phyloP scores from a whole-genome alignment of 805 yeast genomes.

The Vanderwaltozyma yarrowii region DNA sequence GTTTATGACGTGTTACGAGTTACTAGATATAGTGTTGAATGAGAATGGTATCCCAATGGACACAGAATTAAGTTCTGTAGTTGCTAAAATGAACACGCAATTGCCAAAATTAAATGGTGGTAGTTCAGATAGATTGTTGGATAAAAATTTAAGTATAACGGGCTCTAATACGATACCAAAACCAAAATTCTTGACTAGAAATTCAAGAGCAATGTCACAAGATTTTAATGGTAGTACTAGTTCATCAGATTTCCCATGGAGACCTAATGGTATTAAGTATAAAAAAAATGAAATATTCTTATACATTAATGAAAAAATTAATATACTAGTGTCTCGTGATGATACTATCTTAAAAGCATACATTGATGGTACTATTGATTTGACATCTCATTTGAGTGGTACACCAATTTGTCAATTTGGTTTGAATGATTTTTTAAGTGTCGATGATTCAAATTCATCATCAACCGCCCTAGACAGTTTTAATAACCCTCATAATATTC shows the following conservation, averaged over 20 bases:
- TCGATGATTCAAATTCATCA: slow-evolving; percentile 7
- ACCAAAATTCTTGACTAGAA: slow-evolving; percentile 15
- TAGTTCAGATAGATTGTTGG: background rate
- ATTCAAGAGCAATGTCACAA: slow-evolving; percentile 8
- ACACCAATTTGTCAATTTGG: slow-evolving; percentile 80
- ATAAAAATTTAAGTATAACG: background rate
- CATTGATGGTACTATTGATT: slow-evolving; percentile 64
- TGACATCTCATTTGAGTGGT: slow-evolving; percentile 68
- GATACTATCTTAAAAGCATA: slow-evolving; percentile 57
- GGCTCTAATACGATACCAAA: slow-evolving; percentile 3
- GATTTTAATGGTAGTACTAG: slow-evolving; percentile 18
- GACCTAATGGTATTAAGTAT: slow-evolving; percentile 59
- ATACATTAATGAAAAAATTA: slow-evolving; percentile 67
- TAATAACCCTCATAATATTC: slow-evolving; percentile 21
- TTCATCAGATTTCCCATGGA: slow-evolving; percentile 49
- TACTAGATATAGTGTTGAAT: slow-evolving; percentile 57
- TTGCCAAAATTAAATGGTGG: slow-evolving; percentile 6
- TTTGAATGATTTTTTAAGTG: slow-evolving; percentile 43
- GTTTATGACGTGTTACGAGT: slow-evolving; percentile 61
- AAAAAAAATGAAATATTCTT: slow-evolving; percentile 72
- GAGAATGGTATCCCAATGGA: slow-evolving; percentile 21
- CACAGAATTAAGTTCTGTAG: slow-evolving; percentile 20
- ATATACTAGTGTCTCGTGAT: slow-evolving; percentile 53
- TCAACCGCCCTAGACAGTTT: slow-evolving; percentile 13
- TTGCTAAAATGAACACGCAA: slow-evolving; percentile 16